Evolutionary conservation across 31 red algal species (phyloP), one percentile per base, ranked within the genome.

Genomic region (Asparagopsis taxiformis): DNA sequence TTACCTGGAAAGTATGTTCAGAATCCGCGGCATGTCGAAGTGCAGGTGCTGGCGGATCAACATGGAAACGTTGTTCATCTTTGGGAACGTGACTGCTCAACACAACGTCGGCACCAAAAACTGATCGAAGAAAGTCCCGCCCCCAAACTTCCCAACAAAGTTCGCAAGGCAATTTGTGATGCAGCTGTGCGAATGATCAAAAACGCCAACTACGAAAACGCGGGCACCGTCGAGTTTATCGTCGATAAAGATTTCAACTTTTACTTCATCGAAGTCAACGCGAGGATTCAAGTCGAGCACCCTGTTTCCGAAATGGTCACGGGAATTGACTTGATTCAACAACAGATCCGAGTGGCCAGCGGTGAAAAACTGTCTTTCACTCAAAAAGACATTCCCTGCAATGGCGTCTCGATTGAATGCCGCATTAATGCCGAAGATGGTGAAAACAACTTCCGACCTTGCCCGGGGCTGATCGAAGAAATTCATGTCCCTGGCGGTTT

Each of bases 101-200:
- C 89, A 13, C 89, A 93, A n/a, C 84, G 89, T 3, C 70, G 84
- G n/a, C 55, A 93, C 54, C 89, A 93, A 59, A 93, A 93, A 50
- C 50, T 93, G 8, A 69, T 93, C 46, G 89, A 93, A 51, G 89
- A 93, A 56, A 63, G 84, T 6, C 89, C 89, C 13, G 49, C 65
- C 31, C 37, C 61, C 7, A 17, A 76, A 9, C 31, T 93, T 19
- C 57, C 60, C 63, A 1, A 26, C 1, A 33, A 16, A 7, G 34
- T 73, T 62, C 81, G 89, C 41, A 16, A 25, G 15, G 44, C 64
- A 31, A 70, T 93, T 34, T 33, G 73, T 25, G 51, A 53, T 22
- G 62, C 50, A 4, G 89, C 89, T 13, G 21, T 56, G n/a, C 48
- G 39, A 1, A 34, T 65, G 10, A 84, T 84, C 13, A 31, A 62